phyloP scores from a whole-genome alignment of 2,329 filamentous ascomycete genomes.

The Alternaria triticimaculans region DNA sequence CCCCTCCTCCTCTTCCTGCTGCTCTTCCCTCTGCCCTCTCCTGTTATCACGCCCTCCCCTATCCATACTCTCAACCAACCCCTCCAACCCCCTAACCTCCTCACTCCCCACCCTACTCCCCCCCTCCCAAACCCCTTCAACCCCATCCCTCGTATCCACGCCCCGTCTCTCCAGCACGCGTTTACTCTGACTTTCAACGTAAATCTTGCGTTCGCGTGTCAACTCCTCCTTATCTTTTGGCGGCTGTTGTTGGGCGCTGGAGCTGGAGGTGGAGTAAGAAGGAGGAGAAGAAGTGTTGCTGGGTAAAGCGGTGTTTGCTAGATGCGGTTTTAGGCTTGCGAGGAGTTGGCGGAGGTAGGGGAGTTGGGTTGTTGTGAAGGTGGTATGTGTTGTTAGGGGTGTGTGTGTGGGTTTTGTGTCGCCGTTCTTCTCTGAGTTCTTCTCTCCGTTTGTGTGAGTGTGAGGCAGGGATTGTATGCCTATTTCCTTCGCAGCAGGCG shows the following conservation, averaged over 20 bases:
- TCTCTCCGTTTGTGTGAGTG: neutral
- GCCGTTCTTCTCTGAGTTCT: neutral
- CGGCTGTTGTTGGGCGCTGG: neutral
- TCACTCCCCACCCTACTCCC: conserved; percentile 27
- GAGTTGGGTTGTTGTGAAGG: conserved; percentile 83
- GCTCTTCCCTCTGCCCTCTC: neutral
- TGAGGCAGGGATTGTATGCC: conserved; percentile 49
- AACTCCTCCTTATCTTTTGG: conserved; percentile 51
- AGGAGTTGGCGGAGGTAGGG: conserved; percentile 78
- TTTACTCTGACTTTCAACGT: conserved; percentile 81
- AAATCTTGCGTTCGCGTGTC: conserved; percentile 75
- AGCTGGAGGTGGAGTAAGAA: too few species aligned
- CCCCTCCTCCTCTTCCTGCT: conserved; percentile 9
- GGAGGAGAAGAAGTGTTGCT: conserved; percentile 17
- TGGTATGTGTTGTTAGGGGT: conserved; percentile 70
- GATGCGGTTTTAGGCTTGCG: conserved; percentile 69
- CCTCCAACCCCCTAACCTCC: conserved; percentile 42
- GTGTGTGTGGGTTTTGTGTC: conserved; percentile 52
- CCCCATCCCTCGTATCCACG: conserved; percentile 59
- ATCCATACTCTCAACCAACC: conserved; percentile 26
- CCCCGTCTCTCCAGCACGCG: conserved; percentile 78
- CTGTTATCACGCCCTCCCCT: neutral
- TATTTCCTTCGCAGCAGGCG: conserved; percentile 54
- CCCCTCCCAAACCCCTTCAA: conserved; percentile 39
- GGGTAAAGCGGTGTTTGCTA: conserved; percentile 53